A percentile compares a stretch with the other conserved stretches of the same genome.
Conservation (phyloP, 2,329 filamentous ascomycete species). For the Hymenoscyphus fraxineus region DNA sequence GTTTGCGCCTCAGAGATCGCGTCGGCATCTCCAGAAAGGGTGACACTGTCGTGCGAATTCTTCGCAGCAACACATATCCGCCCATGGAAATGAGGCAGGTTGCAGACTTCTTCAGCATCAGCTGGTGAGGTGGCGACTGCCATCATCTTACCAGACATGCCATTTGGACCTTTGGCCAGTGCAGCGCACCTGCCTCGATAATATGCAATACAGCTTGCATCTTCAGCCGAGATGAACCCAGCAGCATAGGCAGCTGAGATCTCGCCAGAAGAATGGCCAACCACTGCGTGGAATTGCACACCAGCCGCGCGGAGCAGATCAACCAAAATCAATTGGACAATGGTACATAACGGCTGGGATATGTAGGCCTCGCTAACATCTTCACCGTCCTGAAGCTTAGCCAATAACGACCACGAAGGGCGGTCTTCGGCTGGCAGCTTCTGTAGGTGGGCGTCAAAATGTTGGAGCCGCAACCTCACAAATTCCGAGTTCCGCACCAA, state of each 20-base stretch:
- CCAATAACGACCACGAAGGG: not conserved
- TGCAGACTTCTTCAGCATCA: not conserved
- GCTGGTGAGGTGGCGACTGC: constrained; percentile 37
- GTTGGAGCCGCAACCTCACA: constrained; percentile 22
- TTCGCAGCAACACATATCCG: constrained; percentile 29
- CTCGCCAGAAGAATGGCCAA: constrained; percentile 46
- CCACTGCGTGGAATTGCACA: constrained; percentile 37
- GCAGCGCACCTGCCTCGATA: not conserved
- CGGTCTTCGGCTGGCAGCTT: not conserved
- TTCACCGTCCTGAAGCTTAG: not conserved
- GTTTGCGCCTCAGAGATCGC: constrained; percentile 7
- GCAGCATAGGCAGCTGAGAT: constrained; percentile 44
- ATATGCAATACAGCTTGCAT: not conserved
- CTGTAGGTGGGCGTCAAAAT: not conserved
- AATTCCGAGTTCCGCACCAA: constrained; percentile 11
- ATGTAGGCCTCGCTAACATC: not conserved
- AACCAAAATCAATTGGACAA: constrained; percentile 44
- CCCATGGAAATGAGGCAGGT: not conserved
- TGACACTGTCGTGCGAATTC: constrained; percentile 25
- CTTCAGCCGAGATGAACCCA: constrained; percentile 20
- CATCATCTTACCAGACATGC: constrained; percentile 43
- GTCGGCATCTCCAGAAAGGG: constrained; percentile 24
- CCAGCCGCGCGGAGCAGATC: constrained; percentile 41
- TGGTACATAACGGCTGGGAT: constrained; percentile 42
- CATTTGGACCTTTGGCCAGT: not conserved